These are phyloP conservation scores for Hortaea werneckii DNA, from an alignment of 2,329 filamentous ascomycete genomes.

Conservation along the genomic window DNA sequence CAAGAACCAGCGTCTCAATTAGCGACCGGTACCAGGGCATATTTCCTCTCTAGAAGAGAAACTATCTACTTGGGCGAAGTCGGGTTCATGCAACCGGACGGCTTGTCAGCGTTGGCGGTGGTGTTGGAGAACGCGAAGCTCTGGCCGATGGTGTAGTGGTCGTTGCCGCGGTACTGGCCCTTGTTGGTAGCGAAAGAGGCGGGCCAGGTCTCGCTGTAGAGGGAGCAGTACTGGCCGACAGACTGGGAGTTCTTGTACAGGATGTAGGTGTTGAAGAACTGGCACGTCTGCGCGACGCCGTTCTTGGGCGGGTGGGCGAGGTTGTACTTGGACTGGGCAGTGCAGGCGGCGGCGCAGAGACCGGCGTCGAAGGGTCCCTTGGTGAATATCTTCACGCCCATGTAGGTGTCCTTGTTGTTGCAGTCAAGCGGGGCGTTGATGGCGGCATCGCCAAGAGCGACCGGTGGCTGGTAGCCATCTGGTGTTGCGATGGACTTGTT, in stretches of 20 bases:
- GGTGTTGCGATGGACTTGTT: constrained; percentile 19
- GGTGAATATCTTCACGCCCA: constrained; percentile 15
- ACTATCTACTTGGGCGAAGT: not conserved
- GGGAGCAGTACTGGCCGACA: constrained; percentile 20
- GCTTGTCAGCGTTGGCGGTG: constrained; percentile 7
- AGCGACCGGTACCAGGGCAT: not conserved
- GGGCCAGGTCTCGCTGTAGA: constrained; percentile 17
- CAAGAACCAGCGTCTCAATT: no score
- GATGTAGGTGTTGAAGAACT: constrained; percentile 26
- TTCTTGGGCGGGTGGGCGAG: constrained; percentile 12
- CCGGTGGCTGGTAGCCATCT: constrained; percentile 11
- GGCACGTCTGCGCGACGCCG: constrained; percentile 18
- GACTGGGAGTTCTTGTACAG: constrained; percentile 17
- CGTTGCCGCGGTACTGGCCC: constrained; percentile 12
- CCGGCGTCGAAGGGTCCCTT: constrained; percentile 12
- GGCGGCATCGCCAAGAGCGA: constrained; percentile 15
- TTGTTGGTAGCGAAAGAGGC: constrained; percentile 16
- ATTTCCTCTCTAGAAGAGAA: no score
- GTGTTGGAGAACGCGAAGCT: constrained; percentile 12
- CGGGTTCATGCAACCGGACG: constrained; percentile 7
- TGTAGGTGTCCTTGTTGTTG: constrained; percentile 17
- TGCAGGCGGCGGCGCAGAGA: constrained; percentile 17
- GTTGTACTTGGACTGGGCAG: constrained; percentile 15
- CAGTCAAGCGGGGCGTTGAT: constrained; percentile 25
- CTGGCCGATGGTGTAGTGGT: constrained; percentile 15